Conservation (phyloP, 768 basidiomycete genomes). For the Rhizopogon roseolus region DNA sequence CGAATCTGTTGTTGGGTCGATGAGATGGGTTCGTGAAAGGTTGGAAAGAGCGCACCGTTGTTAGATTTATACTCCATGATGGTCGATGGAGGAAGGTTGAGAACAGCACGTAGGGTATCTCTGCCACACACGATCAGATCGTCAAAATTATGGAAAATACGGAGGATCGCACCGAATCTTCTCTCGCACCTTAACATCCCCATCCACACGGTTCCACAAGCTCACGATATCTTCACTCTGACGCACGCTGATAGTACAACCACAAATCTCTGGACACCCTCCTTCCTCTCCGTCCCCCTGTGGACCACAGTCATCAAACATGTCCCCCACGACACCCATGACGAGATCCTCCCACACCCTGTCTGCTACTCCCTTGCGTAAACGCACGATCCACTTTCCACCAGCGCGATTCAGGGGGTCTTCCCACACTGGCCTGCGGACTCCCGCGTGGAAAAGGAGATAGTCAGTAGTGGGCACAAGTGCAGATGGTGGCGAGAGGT, state of each 20-base stretch:
- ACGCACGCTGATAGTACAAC: constrained; percentile 91
- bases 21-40: background rate
- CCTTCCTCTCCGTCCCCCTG: constrained; percentile 28
- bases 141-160: constrained; percentile 14
- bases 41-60: constrained; percentile 49
- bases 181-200: constrained; percentile 69
- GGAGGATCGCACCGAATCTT: constrained; percentile 70
- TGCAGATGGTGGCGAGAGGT: constrained; percentile 79
- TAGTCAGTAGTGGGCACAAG: constrained; percentile 91
- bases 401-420: constrained; percentile 84
- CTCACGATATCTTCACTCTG: constrained; percentile 93
- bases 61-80: constrained; percentile 96
- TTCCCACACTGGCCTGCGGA: constrained; percentile 94
- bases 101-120: constrained; percentile 72
- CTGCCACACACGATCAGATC: constrained; percentile 32
- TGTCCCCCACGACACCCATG: constrained; percentile 84
- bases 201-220: constrained; percentile 86
- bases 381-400: constrained; percentile 93
- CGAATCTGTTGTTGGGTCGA: constrained; percentile 50
- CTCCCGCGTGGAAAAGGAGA: constrained; percentile 81
- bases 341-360: constrained; percentile 89
- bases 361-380: constrained; percentile 87
- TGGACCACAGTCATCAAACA: constrained; percentile 65
- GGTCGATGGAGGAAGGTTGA: constrained; percentile 72
- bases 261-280: constrained; percentile 79